Conservation (phyloP, 23 red algal genomes). For the Gracilariopsis chorda region DNA sequence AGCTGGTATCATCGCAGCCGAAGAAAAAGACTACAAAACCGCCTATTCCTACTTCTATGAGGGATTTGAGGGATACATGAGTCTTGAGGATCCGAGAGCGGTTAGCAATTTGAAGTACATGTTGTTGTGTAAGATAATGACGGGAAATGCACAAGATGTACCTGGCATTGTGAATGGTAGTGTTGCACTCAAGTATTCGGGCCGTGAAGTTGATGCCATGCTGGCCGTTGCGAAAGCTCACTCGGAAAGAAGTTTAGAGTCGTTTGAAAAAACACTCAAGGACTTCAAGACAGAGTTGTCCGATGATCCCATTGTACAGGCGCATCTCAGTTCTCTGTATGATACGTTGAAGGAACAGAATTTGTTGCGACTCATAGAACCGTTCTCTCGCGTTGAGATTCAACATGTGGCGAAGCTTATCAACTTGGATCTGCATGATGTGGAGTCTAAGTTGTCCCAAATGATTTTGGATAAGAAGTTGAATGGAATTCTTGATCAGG, state of each 20-base stretch:
- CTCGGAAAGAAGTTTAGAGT: constrained; percentile 70
- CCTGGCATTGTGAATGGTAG: constrained; percentile 64
- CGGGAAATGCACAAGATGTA: constrained; percentile 74
- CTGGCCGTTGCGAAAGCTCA: constrained; percentile 79
- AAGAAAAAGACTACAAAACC: constrained; percentile 99
- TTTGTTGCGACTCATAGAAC: constrained; percentile 92
- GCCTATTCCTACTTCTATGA: constrained; percentile 99
- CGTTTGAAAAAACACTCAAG: constrained; percentile 83
- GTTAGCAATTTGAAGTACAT: constrained; percentile 97
- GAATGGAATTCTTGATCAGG: constrained; percentile 96
- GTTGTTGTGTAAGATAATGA: constrained; percentile 99
- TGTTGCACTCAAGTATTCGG: constrained; percentile 84
- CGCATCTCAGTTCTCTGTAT: constrained; percentile 89
- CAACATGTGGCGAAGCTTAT: constrained; percentile 88
- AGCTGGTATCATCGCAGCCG: constrained; percentile 91
- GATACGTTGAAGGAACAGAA: constrained; percentile 91
- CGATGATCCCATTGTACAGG: constrained; percentile 84
- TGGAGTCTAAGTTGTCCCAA: constrained; percentile 94
- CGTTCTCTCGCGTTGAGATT: constrained; percentile 91
- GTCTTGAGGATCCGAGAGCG: constrained; percentile 78
- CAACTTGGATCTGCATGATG: constrained; percentile 62
- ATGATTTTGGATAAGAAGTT: constrained; percentile 97
- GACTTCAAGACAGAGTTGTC: constrained; percentile 71
- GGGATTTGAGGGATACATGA: constrained; percentile 93
- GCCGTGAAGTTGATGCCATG: constrained; percentile 93